Conservation (phyloP, 805 yeast genomes). For the Hagleromyces aurorensis region DNA sequence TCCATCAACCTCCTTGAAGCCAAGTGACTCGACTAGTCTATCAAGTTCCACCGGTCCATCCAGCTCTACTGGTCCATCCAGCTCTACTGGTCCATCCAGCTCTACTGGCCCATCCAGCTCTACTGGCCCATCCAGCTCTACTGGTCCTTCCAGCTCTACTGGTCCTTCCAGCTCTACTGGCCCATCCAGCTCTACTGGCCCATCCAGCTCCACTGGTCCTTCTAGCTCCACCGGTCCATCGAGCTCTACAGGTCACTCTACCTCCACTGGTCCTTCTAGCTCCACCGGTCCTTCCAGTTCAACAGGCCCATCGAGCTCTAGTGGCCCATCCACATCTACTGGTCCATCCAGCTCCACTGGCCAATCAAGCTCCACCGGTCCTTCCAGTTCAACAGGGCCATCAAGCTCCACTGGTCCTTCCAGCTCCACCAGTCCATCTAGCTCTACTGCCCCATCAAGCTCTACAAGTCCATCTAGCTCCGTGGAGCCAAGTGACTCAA, state of each 20-base stretch:
- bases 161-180: neutral
- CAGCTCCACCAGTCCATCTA: neutral
- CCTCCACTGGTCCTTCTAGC: slow-evolving; percentile 4
- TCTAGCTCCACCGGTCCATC: slow-evolving; percentile 1
- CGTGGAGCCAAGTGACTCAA: neutral
- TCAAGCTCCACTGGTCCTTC: neutral
- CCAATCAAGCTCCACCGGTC: no score
- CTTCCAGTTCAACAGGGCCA: no score
- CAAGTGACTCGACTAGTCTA: neutral
- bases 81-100: neutral
- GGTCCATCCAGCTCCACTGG: no score
- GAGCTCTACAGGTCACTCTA: neutral
- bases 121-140: neutral
- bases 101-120: slow-evolving; percentile 1
- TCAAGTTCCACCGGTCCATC: neutral
- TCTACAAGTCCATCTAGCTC: neutral
- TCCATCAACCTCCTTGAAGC: slow-evolving; percentile 1
- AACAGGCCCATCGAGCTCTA: no score
- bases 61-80: slow-evolving; percentile 2
- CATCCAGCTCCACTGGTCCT: slow-evolving; percentile 1
- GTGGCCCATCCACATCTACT: neutral
- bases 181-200: slow-evolving; percentile 1
- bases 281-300: slow-evolving; percentile 4
- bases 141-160: slow-evolving; percentile 1
- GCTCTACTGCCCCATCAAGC: neutral